phyloP scores from a whole-genome alignment of 345 rosid species.

The Carallia pectinifolia region DNA sequence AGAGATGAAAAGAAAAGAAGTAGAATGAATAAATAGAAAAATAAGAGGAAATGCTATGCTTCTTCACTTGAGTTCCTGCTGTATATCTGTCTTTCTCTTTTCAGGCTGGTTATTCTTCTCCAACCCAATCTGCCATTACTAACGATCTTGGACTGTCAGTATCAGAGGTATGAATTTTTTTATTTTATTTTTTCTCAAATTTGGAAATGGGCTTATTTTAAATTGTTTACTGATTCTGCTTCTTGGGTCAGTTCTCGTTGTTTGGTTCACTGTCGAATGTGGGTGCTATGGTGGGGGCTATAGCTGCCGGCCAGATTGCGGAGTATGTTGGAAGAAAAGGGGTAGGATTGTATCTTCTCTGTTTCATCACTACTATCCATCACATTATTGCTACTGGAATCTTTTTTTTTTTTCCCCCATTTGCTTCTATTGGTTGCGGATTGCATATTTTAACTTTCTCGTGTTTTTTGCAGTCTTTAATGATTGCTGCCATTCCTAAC shows the following conservation, averaged over 20 bases:
- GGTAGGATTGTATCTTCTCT: slow-evolving; percentile 36
- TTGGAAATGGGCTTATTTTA: background rate
- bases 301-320: slow-evolving; percentile 94
- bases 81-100: background rate
- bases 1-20: too few relatives aligned
- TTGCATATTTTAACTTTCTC: background rate
- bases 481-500: slow-evolving; percentile 96
- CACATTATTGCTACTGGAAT: background rate
- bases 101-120: slow-evolving; percentile 91
- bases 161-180: slow-evolving; percentile 61
- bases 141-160: slow-evolving; percentile 75
- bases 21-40: too few relatives aligned
- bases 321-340: slow-evolving; percentile 97
- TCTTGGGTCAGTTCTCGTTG: slow-evolving; percentile 58
- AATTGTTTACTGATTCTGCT: slow-evolving; percentile 27
- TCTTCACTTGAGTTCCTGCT: too few relatives aligned
- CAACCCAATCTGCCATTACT: slow-evolving; percentile 75
- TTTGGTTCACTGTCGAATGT: slow-evolving; percentile 96
- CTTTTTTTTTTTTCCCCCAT: background rate
- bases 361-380: background rate
- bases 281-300: slow-evolving; percentile 99
- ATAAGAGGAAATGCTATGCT: too few relatives aligned
- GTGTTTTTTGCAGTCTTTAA: slow-evolving; percentile 58
- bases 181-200: background rate
- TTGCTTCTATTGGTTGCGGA: background rate